Base-by-base conservation (phyloP, 108 stramenopile species). In the Fragilariopsis cylindrus region DNA sequence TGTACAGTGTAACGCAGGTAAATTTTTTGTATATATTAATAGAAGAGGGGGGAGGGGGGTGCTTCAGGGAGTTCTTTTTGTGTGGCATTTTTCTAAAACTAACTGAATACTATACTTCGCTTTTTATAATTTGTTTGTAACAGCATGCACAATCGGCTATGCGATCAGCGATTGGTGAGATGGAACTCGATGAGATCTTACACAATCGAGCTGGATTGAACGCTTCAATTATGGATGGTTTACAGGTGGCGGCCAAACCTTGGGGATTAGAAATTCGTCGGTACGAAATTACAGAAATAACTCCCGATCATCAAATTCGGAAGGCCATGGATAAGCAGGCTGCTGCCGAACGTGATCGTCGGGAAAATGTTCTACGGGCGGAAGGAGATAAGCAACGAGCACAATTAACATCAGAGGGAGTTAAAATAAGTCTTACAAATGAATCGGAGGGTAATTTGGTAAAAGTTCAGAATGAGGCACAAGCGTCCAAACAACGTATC, bases 281-380 rank as follows among this genome's bases (percentile, higher is more conserved):
- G 41, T 98, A 98, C 76, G 98, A 99, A 83, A 97, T 99, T 70
- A 99, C 97, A 7, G 98, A 99, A 82, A 96, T 99, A 72, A 90
- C 94, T 2, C 98, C 98, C 7, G 97, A 99, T 80, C 85, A 90
- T 58, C 88, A 95, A 72, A 98, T 99, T 76, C 92, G 95, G 21
- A 80, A 96, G 71, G 96, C 97, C 77, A 98, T 99, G 97, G 98
- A 99, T 87, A 98, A 97, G 69, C 98, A 99, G 76, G 98, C 97
- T 2, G 98, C 97, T 5, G 98, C 98, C 3, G 98, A 99, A 81
- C 86, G 98, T 9, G 90, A 82, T 69, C 78, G 97, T 45, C 86
- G 98, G 77, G 96, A 99, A 81, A 93, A 96, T 52, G 98, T 99
- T 3, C 78, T 99, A 60, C 81, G 95, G 55, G 98, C 97, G 4